Conservation (phyloP, 2,329 filamentous ascomycete genomes). For the Colletotrichum lupini region DNA sequence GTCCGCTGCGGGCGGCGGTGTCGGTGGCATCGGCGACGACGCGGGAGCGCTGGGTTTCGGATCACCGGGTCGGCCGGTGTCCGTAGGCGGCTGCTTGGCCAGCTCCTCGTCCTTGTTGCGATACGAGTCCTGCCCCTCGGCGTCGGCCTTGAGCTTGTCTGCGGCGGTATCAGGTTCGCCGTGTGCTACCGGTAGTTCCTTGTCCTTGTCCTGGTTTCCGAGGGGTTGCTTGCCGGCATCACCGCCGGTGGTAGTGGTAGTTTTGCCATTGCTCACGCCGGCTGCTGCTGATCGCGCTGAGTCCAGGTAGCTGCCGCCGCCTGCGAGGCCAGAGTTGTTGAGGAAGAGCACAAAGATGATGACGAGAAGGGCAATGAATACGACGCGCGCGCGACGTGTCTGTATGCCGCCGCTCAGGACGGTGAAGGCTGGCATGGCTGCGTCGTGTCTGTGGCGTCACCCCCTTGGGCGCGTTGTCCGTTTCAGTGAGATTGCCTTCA, state of each 20-base stretch:
- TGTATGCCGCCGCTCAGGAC: slow-evolving; percentile 8
- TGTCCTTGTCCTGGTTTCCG: slow-evolving; percentile 19
- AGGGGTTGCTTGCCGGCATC: background rate
- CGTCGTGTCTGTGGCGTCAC: background rate
- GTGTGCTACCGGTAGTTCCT: background rate
- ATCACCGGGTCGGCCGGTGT: background rate
- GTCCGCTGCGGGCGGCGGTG: background rate
- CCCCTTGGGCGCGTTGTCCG: background rate
- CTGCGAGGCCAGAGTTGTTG: slow-evolving; percentile 6
- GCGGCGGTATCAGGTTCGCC: slow-evolving; percentile 18
- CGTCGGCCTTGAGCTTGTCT: slow-evolving; percentile 25
- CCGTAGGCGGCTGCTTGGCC: background rate
- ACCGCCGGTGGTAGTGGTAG: background rate
- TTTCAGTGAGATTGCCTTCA: background rate
- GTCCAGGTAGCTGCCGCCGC: slow-evolving; percentile 1
- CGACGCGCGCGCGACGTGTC: slow-evolving; percentile 19
- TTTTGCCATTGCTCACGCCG: background rate
- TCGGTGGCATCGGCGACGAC: background rate
- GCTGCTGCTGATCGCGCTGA: background rate
- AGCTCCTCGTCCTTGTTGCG: slow-evolving; percentile 30
- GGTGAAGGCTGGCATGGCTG: slow-evolving; percentile 27
- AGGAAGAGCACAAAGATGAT: slow-evolving; percentile 20
- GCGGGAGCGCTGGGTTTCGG: background rate
- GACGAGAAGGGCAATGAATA: slow-evolving; percentile 15
- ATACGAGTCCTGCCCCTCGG: slow-evolving; percentile 27